These are phyloP conservation scores for Hypomontagnella monticulosa DNA, from an alignment of 495 filamentous ascomycete species.

Conservation along the genomic window DNA sequence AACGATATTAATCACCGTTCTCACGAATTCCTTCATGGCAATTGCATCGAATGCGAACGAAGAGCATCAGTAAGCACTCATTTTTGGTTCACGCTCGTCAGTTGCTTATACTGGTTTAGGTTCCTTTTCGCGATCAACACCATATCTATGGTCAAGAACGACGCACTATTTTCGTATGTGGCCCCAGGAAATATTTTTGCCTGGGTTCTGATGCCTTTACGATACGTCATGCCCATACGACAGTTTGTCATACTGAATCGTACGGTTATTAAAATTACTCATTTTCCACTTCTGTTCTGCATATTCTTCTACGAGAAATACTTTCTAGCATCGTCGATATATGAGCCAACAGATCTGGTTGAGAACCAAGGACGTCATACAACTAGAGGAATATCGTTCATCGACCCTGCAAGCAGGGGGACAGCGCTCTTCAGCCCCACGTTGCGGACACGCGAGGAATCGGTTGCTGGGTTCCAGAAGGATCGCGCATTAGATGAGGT, in stretches of 20 bases:
- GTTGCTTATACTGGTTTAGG: conserved; percentile 37
- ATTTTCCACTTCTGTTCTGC: conserved; percentile 83
- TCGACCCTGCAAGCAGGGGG: conserved; percentile 56
- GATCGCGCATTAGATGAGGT: conserved; percentile 93
- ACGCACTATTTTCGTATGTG: conserved; percentile 90
- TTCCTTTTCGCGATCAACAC: conserved; percentile 94
- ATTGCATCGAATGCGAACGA: conserved; percentile 91
- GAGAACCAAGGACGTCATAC: conserved; percentile 53
- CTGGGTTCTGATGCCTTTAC: conserved; percentile 83
- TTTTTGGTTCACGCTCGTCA: not conserved
- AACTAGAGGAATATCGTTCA: conserved; percentile 63
- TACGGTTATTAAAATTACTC: conserved; percentile 86
- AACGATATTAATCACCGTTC: conserved; percentile 89
- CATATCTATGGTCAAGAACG: conserved; percentile 95
- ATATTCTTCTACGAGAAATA: conserved; percentile 89
- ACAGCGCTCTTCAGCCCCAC: conserved; percentile 72
- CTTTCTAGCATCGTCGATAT: conserved; percentile 72
- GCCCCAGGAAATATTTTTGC: conserved; percentile 88
- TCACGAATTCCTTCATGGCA: conserved; percentile 94
- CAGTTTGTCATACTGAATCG: conserved; percentile 84
- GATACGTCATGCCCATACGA: conserved; percentile 79
- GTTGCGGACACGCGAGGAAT: conserved; percentile 79
- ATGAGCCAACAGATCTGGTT: conserved; percentile 79
- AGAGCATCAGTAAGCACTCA: conserved; percentile 75
- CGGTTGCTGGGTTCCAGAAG: conserved; percentile 83